phyloP scores from a whole-genome alignment of 306 rosid species.

The Trichosanthes truncata region DNA sequence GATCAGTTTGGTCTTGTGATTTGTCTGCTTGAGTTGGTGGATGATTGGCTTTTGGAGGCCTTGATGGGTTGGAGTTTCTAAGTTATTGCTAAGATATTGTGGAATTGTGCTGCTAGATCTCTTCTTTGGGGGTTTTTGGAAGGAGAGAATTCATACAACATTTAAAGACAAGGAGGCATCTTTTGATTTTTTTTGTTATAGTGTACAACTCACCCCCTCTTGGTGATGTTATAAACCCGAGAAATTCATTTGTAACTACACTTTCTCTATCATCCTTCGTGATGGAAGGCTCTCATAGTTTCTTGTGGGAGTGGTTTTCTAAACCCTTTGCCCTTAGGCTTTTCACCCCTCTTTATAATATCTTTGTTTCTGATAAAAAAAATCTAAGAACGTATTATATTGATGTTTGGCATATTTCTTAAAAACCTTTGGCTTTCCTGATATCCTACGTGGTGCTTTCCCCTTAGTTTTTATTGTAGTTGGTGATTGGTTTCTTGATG shows the following conservation, averaged over 20 bases:
- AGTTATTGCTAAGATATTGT: too few relatives aligned
- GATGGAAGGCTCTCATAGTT: not conserved
- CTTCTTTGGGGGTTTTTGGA: not conserved
- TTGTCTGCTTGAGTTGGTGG: not conserved
- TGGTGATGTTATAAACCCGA: not conserved
- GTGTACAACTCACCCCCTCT: not conserved
- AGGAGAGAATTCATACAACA: not conserved
- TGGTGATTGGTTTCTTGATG: constrained; percentile 17
- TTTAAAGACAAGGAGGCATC: not conserved
- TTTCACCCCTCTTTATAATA: not conserved
- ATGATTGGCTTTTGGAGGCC: not conserved
- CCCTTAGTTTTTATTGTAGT: not conserved
- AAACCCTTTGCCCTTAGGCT: not conserved
- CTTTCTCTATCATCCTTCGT: not conserved
- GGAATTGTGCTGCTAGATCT: too few relatives aligned
- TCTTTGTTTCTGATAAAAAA: not conserved
- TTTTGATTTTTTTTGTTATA: not conserved
- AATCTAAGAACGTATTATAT: not conserved
- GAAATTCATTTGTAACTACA: not conserved
- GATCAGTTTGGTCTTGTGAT: too few relatives aligned
- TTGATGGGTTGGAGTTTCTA: too few relatives aligned
- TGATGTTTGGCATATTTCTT: not conserved
- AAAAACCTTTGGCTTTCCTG: not conserved
- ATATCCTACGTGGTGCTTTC: not conserved
- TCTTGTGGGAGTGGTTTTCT: not conserved